Evolutionary conservation across 768 basidiomycete genomes (phyloP), one percentile per base, ranked within the genome.

Genomic region (Mycena haematopus): DNA sequence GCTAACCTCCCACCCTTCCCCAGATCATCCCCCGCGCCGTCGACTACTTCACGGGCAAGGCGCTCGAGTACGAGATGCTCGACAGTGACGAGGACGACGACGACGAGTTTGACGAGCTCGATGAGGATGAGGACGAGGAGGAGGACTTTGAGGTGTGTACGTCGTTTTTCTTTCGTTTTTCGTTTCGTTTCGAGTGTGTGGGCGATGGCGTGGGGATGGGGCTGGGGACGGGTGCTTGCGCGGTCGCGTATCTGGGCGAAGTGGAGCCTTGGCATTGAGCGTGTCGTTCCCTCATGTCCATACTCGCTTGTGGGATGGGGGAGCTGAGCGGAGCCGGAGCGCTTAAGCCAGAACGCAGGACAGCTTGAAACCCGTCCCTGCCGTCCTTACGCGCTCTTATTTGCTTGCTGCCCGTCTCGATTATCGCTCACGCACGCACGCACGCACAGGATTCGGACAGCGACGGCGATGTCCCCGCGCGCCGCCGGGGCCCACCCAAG

Each of bases 31-130:
- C 96, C 57, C 92, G 92, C 65, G 96, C 95, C 14, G 80, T 99
- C 61, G 97, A 99, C 77, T 98, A 91, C 82, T 99, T 99, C 81
- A 97, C 95, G 7, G 96, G 96, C 67, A 96, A 96, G 78, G 94
- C 95, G 15, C 85, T 97, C 52, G 89, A 94, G 69, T 95, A 89
- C 73, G 93, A 93, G 42, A 73, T 82, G 67, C 66, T 80, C 49
- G 87, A 84, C 21, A 71, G 77, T 3, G 86, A 87, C 19, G 86
- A 86, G 2, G 84, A 82, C 49, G 80, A 86, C 9, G 84, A 86
- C 1, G 84, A 84, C 5, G 81, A 82, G 17, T 83, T 87, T 21
- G 85, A 85, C 1, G 83, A 86, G 25, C 87, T 88, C 10, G 86
- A 85, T 2, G 80, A 85, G 8, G 84, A 82, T 31, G 81, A 79